Conservation (phyloP, 345 rosid species). For the Citrus mangshanensis region DNA sequence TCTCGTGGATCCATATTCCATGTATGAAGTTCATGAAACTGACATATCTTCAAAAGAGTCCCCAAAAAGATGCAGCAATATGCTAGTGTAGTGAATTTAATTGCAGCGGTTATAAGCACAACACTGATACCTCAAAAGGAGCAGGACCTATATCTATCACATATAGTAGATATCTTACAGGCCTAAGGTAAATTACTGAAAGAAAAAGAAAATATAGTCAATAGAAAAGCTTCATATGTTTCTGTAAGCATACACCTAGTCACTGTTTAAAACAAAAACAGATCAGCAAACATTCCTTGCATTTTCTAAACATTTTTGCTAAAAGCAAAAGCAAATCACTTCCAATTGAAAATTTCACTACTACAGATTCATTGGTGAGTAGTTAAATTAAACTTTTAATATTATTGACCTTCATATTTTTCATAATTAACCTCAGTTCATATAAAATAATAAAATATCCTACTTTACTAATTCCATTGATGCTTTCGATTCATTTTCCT, state of each 20-base stretch:
- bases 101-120: background rate
- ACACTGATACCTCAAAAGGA: background rate
- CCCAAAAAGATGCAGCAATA: background rate
- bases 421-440: background rate
- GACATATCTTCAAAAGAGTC: background rate
- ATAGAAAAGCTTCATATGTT: background rate
- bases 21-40: background rate
- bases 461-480: background rate
- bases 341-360: background rate
- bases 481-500: background rate
- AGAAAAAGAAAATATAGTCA: too few species aligned
- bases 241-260: background rate
- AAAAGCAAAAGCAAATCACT: background rate
- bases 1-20: background rate
- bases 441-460: background rate
- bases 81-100: background rate
- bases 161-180: background rate
- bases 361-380: background rate
- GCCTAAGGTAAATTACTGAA: background rate
- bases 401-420: background rate
- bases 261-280: background rate
- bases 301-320: background rate
- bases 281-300: background rate
- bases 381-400: background rate
- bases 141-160: background rate